phyloP scores from a whole-genome alignment of 768 basidiomycete species.

The Mrakia frigida region DNA sequence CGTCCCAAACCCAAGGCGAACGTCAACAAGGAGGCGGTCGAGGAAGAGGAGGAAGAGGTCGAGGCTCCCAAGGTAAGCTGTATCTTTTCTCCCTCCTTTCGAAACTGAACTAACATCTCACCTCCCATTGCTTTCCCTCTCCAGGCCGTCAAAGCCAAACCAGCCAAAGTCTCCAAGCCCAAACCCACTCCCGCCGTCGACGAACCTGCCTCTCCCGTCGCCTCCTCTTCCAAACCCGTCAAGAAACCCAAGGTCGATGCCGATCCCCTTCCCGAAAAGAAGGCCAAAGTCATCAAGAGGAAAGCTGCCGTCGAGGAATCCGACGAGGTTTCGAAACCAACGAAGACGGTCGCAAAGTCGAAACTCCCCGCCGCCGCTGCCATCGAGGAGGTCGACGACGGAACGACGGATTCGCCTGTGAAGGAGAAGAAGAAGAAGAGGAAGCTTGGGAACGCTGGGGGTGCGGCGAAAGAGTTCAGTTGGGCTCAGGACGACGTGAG shows the following conservation, averaged over 20 bases:
- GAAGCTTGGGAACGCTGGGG: background rate
- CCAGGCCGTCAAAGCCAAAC: background rate
- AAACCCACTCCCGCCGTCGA: background rate
- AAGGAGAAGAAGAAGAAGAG: constrained; percentile 19
- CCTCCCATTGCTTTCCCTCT: background rate
- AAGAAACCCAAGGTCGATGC: background rate
- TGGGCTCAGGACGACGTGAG: background rate
- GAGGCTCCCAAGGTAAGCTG: background rate
- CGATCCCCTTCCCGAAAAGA: background rate
- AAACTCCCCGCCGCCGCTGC: background rate
- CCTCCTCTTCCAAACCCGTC: background rate
- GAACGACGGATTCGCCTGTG: background rate
- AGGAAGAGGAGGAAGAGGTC: background rate
- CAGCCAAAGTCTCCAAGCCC: background rate
- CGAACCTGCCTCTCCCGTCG: background rate
- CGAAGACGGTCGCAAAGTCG: background rate
- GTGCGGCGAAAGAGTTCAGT: background rate
- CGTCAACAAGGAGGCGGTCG: background rate
- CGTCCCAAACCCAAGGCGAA: background rate
- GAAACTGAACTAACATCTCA: background rate
- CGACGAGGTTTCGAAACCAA: background rate
- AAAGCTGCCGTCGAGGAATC: background rate
- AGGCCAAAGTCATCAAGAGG: too few species aligned
- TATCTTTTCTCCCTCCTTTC: background rate
- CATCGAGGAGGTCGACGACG: background rate